Conservation (phyloP, 176 grass and related monocot genomes). For the Ananas comosus region DNA sequence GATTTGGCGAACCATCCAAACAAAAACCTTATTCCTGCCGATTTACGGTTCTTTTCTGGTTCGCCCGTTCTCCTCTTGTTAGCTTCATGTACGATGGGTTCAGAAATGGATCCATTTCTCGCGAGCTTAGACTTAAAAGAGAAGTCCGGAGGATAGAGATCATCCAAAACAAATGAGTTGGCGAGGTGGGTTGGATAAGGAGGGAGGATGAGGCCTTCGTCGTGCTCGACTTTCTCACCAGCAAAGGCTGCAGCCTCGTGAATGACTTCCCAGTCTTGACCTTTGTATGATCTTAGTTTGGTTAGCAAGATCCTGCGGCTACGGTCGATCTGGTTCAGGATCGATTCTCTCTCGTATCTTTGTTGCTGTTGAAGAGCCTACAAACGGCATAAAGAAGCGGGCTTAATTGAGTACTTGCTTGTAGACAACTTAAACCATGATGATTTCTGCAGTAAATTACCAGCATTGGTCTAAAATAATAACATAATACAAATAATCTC, state of each 20-base stretch:
- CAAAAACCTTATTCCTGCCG: constrained; percentile 32
- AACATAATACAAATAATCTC: too few species aligned
- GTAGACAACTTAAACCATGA: neutral
- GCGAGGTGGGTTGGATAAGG: constrained; percentile 52
- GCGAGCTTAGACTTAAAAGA: constrained; percentile 25
- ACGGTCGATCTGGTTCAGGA: constrained; percentile 57
- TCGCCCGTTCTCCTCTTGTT: neutral
- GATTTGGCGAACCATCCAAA: constrained; percentile 69
- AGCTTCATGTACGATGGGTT: constrained; percentile 1
- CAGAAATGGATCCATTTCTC: constrained; percentile 11
- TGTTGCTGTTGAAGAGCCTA: constrained; percentile 86
- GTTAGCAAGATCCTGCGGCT: constrained; percentile 49
- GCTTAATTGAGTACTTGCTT: neutral
- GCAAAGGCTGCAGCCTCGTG: constrained; percentile 63
- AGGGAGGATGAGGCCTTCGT: constrained; percentile 54
- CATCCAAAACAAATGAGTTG: constrained; percentile 44
- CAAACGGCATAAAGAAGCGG: neutral
- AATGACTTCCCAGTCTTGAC: constrained; percentile 65
- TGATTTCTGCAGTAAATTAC: neutral
- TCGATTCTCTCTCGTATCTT: constrained; percentile 61
- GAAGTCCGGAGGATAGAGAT: constrained; percentile 34
- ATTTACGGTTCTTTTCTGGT: constrained; percentile 13
- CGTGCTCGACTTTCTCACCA: constrained; percentile 62
- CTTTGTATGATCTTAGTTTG: constrained; percentile 76
- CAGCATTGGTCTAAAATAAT: neutral